Evolutionary conservation across 805 yeast species (phyloP), one percentile per base, ranked within the genome.

Genomic region (Geotrichum ghanense): DNA sequence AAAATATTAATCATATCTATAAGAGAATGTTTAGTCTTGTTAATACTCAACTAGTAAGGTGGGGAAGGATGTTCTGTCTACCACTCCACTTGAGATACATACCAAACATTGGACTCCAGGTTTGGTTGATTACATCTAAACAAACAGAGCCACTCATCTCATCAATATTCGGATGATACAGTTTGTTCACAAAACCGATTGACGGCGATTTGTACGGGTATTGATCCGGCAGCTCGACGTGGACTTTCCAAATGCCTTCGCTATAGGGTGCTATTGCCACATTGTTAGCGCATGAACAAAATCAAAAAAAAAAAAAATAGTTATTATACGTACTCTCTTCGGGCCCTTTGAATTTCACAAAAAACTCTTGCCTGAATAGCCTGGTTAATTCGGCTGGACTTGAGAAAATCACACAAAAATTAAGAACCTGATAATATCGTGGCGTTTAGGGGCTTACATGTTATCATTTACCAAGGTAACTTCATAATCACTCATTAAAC

Each of bases 61-160:
- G 27, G 27, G 12, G 12, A 7, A 24, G 27, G 27, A 24, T 7
- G 27, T 7, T 7, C 27, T 21, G 4, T 14, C 21, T 27, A 17
- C 26, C 12, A 26, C 2, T 3, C 5, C 43, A 7, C 4, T 14
- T 16, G 21, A 4, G n/a, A 17, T 19, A 41, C 53, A n/a, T 51
- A 55, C 56, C 97, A 69, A 88, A 90, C 87, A 90, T 84, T 1
- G 98, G 97, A 39, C 95, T 84, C 98, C 98, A 90, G 0, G 97
- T 87, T 60, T 90, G 96, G 62, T 90, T 90, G 52, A 90, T 89
- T 16, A 92, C 97, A 62, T 90, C 97, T 44, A 90, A 76, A 65
- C 98, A 90, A 4, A 90, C 96, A 0, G 94, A 79, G 0, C 98
- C 98, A 14, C 78, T 57, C 22, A 78, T 73, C 61, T 88, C 94